A percentile compares a stretch with the other conserved stretches of the same genome.
These are phyloP conservation scores for Magnusiomyces sp. DNA, from an alignment of 1,139 yeast species.

Conservation along the genomic window DNA sequence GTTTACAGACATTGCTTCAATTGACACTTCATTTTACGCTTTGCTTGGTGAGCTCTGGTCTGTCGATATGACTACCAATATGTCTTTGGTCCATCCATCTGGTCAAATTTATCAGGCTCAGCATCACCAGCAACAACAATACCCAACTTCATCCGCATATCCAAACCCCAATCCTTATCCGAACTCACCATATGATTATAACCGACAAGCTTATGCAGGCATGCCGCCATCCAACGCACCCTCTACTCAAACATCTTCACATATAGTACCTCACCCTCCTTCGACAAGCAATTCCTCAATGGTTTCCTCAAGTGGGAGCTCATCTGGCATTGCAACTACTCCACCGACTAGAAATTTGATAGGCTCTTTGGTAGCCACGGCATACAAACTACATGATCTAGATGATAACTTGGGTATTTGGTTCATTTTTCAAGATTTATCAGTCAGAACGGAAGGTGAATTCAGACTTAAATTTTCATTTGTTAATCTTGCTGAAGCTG, in stretches of 20 bases:
- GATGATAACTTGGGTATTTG: conserved; percentile 34
- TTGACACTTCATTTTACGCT: conserved; percentile 31
- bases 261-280: background rate
- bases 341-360: conserved; percentile 33
- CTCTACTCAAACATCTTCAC: conserved; percentile 2
- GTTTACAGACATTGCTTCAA: conserved; percentile 20
- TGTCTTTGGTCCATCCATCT: conserved; percentile 24
- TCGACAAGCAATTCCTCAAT: background rate
- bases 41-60: conserved; percentile 36
- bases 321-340: background rate
- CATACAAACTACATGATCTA: conserved; percentile 34
- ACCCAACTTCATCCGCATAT: conserved; percentile 5
- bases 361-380: conserved; percentile 36
- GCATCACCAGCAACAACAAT: background rate
- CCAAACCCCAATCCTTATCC: background rate
- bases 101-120: conserved; percentile 16
- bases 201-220: background rate
- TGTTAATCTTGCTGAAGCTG: conserved; percentile 27
- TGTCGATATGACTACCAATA: conserved; percentile 30
- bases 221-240: conserved; percentile 7
- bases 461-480: conserved; percentile 35
- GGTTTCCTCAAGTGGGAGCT: background rate
- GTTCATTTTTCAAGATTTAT: conserved; percentile 38
- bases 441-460: conserved; percentile 39
- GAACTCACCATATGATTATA: no score